phyloP scores from a whole-genome alignment of 495 filamentous ascomycete genomes.

The Hypoxylon cercidicola region DNA sequence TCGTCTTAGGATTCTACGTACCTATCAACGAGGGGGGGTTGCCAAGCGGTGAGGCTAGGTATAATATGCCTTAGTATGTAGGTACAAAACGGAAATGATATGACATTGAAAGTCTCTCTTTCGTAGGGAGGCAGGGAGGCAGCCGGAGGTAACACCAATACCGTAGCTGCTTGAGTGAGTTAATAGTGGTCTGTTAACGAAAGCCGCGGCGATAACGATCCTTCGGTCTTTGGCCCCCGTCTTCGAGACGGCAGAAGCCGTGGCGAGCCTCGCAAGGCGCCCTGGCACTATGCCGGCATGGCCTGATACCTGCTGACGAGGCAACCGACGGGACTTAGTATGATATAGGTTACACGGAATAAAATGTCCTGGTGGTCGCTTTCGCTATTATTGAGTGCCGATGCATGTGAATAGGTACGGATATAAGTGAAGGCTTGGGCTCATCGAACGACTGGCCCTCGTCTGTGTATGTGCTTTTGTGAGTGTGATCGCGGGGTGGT shows the following conservation, averaged over 20 bases:
- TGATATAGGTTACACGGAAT: conserved; percentile 26
- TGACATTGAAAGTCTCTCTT: neutral
- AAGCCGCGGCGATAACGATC: conserved; percentile 9
- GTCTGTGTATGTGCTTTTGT: conserved; percentile 15
- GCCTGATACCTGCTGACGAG: conserved; percentile 21
- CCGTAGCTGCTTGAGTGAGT: neutral
- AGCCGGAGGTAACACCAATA: conserved; percentile 13
- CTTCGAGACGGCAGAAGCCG: conserved; percentile 4
- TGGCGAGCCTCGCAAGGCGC: conserved; percentile 4
- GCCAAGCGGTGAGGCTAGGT: conserved; percentile 31
- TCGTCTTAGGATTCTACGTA: conserved; percentile 19
- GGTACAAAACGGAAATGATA: neutral
- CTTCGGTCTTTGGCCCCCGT: conserved; percentile 22
- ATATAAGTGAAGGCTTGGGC: conserved; percentile 6
- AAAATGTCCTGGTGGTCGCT: conserved; percentile 16
- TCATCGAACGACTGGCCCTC: neutral
- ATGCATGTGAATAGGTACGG: conserved; percentile 1
- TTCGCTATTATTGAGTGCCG: neutral
- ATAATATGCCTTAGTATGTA: conserved; percentile 1
- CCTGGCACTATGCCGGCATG: conserved; percentile 19
- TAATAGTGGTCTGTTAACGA: neutral
- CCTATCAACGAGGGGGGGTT: conserved; percentile 4
- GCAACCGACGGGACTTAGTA: conserved; percentile 3
- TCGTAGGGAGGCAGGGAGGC: conserved; percentile 21
- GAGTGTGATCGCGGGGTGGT: neutral